A percentile compares a stretch with the other conserved stretches of the same genome.
These are phyloP conservation scores for Epicoccum sorghinum DNA, from an alignment of 2,329 filamentous ascomycete species.

Conservation along the genomic window DNA sequence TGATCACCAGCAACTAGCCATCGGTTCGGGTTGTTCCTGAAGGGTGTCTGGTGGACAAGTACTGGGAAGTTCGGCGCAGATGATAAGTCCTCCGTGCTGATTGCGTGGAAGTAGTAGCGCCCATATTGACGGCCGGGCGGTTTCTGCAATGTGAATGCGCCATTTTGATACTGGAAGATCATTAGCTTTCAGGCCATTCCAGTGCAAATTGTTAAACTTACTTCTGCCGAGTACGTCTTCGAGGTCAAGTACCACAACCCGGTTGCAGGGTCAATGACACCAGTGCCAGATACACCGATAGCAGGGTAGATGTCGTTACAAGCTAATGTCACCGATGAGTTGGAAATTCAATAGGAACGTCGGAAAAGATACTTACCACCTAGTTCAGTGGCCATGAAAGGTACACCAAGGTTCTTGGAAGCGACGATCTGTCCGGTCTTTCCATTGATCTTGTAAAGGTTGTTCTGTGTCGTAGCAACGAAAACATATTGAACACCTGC, in stretches of 20 bases:
- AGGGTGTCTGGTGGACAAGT: constrained; percentile 51
- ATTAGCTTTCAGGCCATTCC: background rate
- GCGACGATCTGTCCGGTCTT: constrained; percentile 60
- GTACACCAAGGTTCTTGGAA: constrained; percentile 56
- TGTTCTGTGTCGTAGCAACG: constrained; percentile 64
- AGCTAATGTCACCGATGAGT: constrained; percentile 1
- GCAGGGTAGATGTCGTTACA: constrained; percentile 57
- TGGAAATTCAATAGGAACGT: background rate
- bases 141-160: constrained; percentile 22
- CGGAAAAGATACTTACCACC: constrained; percentile 20
- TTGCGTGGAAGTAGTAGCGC: constrained; percentile 54
- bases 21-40: constrained; percentile 54
- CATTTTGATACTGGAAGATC: constrained; percentile 26
- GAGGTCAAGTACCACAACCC: constrained; percentile 58
- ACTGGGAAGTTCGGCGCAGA: constrained; percentile 53
- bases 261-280: constrained; percentile 58
- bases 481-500: constrained; percentile 59
- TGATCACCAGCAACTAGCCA: constrained; percentile 57
- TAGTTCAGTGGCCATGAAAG: constrained; percentile 56
- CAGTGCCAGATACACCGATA: constrained; percentile 58
- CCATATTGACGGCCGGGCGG: constrained; percentile 51
- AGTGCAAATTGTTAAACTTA: background rate
- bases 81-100: constrained; percentile 54
- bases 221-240: constrained; percentile 54
- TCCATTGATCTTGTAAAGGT: constrained; percentile 62